phyloP scores from a whole-genome alignment of 1,284 basidiomycete genomes.

The Bondarzewia mesenterica region DNA sequence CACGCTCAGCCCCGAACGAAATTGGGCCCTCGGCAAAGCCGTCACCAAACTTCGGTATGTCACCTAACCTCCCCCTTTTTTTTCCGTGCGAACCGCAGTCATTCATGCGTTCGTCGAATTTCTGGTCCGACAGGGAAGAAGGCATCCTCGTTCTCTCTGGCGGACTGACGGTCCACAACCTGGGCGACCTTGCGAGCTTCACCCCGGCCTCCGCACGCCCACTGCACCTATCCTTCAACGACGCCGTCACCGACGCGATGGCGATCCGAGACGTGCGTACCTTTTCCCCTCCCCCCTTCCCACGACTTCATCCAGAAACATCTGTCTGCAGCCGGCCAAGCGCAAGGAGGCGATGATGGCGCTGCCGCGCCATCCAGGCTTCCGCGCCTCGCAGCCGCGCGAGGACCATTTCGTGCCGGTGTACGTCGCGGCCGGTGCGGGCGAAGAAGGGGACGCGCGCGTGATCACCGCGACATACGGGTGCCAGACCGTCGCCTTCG shows the following conservation, averaged over 20 bases:
- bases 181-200: constrained; percentile 48
- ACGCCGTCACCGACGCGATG: constrained; percentile 50
- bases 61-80: constrained; percentile 2
- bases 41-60: constrained; percentile 46
- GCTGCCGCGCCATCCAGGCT: constrained; percentile 48
- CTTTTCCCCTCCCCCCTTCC: not conserved
- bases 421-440: constrained; percentile 68
- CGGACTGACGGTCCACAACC: constrained; percentile 62
- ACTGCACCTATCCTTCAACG: constrained; percentile 47
- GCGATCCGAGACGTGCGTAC: constrained; percentile 38
- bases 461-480: constrained; percentile 50
- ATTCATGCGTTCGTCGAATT: not conserved
- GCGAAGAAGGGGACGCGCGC: constrained; percentile 42
- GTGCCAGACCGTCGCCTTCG: constrained; percentile 55
- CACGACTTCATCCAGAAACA: no score
- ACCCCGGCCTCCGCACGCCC: constrained; percentile 38
- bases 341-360: constrained; percentile 38
- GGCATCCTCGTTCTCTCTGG: constrained; percentile 65
- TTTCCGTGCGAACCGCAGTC: constrained; percentile 4
- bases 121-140: constrained; percentile 34
- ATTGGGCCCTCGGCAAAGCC: constrained; percentile 61
- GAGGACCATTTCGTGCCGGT: constrained; percentile 71
- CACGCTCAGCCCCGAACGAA: constrained; percentile 47
- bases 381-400: constrained; percentile 57
- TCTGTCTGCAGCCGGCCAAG: constrained; percentile 28